A percentile compares a stretch with the other conserved stretches of the same genome.
phyloP scores from a whole-genome alignment of 805 yeast species.

The Saccharomyces eubayanus region DNA sequence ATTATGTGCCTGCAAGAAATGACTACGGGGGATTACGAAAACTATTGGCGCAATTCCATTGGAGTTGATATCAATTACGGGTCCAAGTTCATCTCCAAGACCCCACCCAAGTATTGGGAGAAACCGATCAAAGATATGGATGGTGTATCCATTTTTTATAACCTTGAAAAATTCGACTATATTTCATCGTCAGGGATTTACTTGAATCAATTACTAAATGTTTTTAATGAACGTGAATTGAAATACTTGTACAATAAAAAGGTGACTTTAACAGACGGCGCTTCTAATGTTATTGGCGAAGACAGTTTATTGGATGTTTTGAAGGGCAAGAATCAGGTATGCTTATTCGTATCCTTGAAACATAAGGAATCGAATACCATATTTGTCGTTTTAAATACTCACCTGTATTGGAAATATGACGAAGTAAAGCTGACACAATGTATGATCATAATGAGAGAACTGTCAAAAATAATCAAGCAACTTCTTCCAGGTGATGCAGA shows the following conservation, averaged over 20 bases:
- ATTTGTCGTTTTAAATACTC: constrained; percentile 49
- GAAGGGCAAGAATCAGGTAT: constrained; percentile 47
- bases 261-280: constrained; percentile 26
- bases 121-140: constrained; percentile 42
- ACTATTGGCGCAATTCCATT: constrained; percentile 34
- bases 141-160: constrained; percentile 51
- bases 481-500: constrained; percentile 18
- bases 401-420: constrained; percentile 50
- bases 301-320: constrained; percentile 30
- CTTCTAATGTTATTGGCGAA: constrained; percentile 22
- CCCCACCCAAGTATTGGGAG: constrained; percentile 47
- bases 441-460: constrained; percentile 35
- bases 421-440: constrained; percentile 50
- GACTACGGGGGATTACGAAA: constrained; percentile 36
- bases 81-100: constrained; percentile 42
- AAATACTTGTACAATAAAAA: constrained; percentile 18
- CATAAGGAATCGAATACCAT: constrained; percentile 36
- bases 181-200: constrained; percentile 30
- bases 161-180: constrained; percentile 39
- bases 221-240: constrained; percentile 23
- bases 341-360: constrained; percentile 39
- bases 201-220: constrained; percentile 27
- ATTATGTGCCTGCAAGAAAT: constrained; percentile 55
- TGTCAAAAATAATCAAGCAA: constrained; percentile 20
- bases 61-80: constrained; percentile 33